Conservation (phyloP, 495 filamentous ascomycete genomes). For the Stereocaulon alpinum region DNA sequence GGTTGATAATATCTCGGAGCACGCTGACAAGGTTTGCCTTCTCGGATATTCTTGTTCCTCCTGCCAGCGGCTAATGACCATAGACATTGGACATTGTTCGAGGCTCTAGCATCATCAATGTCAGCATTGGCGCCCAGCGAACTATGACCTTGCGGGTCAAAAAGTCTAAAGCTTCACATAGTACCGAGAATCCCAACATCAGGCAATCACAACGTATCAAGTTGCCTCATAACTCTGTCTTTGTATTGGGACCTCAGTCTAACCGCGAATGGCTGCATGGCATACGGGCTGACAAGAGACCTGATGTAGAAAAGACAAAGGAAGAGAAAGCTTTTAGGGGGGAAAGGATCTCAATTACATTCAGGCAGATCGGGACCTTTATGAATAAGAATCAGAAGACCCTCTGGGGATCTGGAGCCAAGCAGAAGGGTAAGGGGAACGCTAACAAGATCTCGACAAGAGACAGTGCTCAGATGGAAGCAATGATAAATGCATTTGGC, state of each 20-base stretch:
- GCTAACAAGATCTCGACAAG: slow-evolving; percentile 60
- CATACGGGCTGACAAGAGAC: slow-evolving; percentile 77
- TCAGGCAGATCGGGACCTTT: slow-evolving; percentile 82
- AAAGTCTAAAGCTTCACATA: slow-evolving; percentile 33
- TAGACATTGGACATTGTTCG: slow-evolving; percentile 75
- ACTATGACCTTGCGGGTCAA: slow-evolving; percentile 88
- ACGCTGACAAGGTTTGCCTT: slow-evolving; percentile 63
- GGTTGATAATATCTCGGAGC: slow-evolving; percentile 91
- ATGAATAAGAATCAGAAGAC: slow-evolving; percentile 45
- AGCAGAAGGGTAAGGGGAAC: slow-evolving; percentile 45
- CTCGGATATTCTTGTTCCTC: no score
- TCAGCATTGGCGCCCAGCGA: slow-evolving; percentile 83
- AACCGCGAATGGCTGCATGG: slow-evolving; percentile 85
- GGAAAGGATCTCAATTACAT: slow-evolving; percentile 84
- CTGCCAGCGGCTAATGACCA: neutral
- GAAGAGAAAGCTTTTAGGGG: slow-evolving; percentile 65
- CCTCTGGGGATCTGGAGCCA: slow-evolving; percentile 93
- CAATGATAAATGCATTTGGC: slow-evolving; percentile 72
- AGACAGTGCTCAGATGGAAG: slow-evolving; percentile 43
- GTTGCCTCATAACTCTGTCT: slow-evolving; percentile 83
- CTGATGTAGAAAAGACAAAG: slow-evolving; percentile 47
- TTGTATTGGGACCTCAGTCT: slow-evolving; percentile 67
- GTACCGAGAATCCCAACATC: slow-evolving; percentile 21
- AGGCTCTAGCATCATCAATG: slow-evolving; percentile 76
- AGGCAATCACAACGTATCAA: slow-evolving; percentile 52